Evolutionary conservation across 148 eudicot species (phyloP), one percentile per base, ranked within the genome.

Genomic region (Simmondsia chinensis): DNA sequence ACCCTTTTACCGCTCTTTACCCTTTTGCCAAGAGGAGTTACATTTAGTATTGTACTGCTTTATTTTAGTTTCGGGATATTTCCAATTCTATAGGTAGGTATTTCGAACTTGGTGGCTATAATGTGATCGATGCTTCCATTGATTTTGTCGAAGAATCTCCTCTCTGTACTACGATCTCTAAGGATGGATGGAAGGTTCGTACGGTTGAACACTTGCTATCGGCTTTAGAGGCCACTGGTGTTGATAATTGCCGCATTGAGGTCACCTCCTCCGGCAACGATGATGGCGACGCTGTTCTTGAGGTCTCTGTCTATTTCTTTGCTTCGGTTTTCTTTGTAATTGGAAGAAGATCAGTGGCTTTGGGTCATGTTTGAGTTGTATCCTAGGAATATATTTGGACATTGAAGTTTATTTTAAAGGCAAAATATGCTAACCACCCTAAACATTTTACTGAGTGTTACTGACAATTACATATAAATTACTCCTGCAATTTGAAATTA

Each of bases 201-300:
- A 84, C 97, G 0, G 84, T 89, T 4, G 97, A 89, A 68, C 97
- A 89, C 47, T 55, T 89, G 66, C 81, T 89, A 9, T 89, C 97
- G 3, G 87, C 97, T 33, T 69, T 89, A 36, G 97, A 89, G 60
- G 97, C 75, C 7, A 22, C 67, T 1, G 94, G 87, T 2, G 95
- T 89, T 7, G 97, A 89, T 59, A 89, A 89, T 56, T 89, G 97
- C 39, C 46, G 77, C 5, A 72, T 89, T 29, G 60, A 84, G 43
- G 54, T 78, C 46, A 43, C 11, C 6, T 23, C 70, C 11, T 34
- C 56, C n/a, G 52, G 20, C 12, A 4, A 22, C 7, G 36, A 48
- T 30, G 75, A 57, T 26, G 38, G 37, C 4, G n/a, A n/a, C n/a
- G n/a, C n/a, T n/a, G 33, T 56, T 12, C 49, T 66, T 33, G 88